A percentile compares a stretch with the other conserved stretches of the same genome.
Conservation (phyloP, 305 asterid genomes). For the Rubia balearica region DNA sequence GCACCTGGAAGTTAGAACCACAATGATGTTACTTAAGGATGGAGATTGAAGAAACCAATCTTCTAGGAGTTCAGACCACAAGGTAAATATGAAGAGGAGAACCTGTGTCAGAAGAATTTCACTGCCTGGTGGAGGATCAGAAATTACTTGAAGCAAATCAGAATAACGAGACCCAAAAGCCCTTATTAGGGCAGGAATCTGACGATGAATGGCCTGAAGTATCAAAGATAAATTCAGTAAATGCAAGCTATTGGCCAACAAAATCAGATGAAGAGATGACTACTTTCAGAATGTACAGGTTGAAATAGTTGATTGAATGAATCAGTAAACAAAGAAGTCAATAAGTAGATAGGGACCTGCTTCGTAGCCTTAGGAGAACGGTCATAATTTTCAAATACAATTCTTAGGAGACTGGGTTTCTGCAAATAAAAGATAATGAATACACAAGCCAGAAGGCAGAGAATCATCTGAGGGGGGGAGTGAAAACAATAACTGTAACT, state of each 20-base stretch:
- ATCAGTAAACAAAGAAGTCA: slow-evolving; percentile 17
- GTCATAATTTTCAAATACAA: slow-evolving; percentile 65
- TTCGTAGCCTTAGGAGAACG: slow-evolving; percentile 73
- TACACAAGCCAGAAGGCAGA: neutral
- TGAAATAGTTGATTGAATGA: slow-evolving; percentile 4
- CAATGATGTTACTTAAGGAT: slow-evolving; percentile 23
- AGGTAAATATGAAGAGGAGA: neutral
- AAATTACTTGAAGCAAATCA: slow-evolving; percentile 67
- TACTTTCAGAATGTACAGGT: neutral
- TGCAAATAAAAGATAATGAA: slow-evolving; percentile 31
- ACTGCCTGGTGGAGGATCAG: slow-evolving; percentile 92
- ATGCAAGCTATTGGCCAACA: neutral
- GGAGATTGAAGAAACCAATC: slow-evolving; percentile 18
- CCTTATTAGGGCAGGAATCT: slow-evolving; percentile 70
- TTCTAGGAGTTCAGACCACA: neutral
- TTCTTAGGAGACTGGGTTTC: slow-evolving; percentile 79
- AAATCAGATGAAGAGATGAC: neutral
- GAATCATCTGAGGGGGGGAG: neutral
- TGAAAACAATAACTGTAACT: neutral
- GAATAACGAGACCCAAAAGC: slow-evolving; percentile 62
- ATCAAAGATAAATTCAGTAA: slow-evolving; percentile 12
- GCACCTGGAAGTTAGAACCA: slow-evolving; percentile 47
- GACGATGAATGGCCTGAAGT: slow-evolving; percentile 90
- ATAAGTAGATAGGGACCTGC: slow-evolving; percentile 52
- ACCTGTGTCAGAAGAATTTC: slow-evolving; percentile 84